Percentiles rank a stretch among this genome's conserved stretches.
These are phyloP conservation scores for Dalbergia oliveri DNA, from an alignment of 306 rosid species.

Conservation along the genomic window DNA sequence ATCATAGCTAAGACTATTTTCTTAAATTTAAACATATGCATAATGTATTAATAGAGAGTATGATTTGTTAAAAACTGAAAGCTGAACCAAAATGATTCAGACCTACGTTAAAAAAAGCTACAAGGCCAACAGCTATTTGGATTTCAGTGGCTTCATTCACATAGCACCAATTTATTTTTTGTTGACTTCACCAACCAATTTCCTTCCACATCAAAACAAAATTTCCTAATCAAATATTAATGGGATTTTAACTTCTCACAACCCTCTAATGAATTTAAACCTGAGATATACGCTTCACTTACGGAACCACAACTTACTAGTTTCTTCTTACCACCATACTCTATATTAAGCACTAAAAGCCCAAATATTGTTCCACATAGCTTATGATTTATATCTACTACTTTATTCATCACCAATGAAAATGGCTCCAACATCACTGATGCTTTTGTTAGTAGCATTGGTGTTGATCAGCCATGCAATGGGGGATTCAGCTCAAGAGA, in stretches of 20 bases:
- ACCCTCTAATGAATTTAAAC: neutral
- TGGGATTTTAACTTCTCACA: neutral
- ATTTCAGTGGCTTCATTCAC: too few species aligned
- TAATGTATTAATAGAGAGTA: too few species aligned
- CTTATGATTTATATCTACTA: neutral
- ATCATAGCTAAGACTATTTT: too few species aligned
- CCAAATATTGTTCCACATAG: neutral
- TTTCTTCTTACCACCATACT: neutral
- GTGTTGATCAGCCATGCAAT: conserved; percentile 11
- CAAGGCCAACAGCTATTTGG: too few species aligned
- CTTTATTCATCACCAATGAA: neutral
- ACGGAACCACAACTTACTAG: neutral
- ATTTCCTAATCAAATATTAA: too few species aligned
- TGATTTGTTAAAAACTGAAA: too few species aligned
- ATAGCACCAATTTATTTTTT: too few species aligned
- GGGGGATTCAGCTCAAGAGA: conserved; percentile 58
- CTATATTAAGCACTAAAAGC: neutral
- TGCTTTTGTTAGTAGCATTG: conserved; percentile 19
- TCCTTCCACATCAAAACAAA: neutral
- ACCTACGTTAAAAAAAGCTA: too few species aligned
- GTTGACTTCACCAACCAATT: neutral
- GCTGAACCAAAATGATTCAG: too few species aligned
- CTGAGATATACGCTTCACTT: neutral
- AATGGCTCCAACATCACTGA: neutral
- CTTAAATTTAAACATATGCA: too few species aligned